Percentiles rank a stretch among this genome's conserved stretches.
Evolutionary conservation across 2,329 filamentous ascomycete genomes (phyloP).

Genomic region (Chaetoscypha palmicola): DNA sequence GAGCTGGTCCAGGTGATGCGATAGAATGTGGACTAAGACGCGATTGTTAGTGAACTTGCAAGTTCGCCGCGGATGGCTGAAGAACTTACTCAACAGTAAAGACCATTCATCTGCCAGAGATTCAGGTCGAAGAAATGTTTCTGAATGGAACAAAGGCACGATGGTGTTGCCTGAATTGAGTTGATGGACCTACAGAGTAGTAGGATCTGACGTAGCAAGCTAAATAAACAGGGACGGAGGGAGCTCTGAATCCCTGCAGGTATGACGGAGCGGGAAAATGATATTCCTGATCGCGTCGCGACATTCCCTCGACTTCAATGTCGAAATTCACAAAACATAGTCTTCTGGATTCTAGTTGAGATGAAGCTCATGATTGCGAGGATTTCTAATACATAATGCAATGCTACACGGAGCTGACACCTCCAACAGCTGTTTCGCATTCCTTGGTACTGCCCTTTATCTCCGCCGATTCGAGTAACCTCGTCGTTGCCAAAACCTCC

Average conservation of each 20-base stretch:
- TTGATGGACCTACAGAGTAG: too few species aligned
- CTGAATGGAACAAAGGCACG: conserved; percentile 1
- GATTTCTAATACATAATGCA: conserved; percentile 57
- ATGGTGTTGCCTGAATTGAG: conserved; percentile 1
- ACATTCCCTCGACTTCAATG: neutral
- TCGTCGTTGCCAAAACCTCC: conserved; percentile 87
- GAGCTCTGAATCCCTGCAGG: neutral
- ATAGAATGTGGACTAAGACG: too few species aligned
- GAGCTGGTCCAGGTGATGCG: too few species aligned
- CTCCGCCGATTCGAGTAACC: conserved; percentile 68
- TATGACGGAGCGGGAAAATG: neutral
- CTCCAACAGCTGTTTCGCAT: conserved; percentile 90
- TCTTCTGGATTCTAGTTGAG: conserved; percentile 4
- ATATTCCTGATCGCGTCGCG: conserved; percentile 3
- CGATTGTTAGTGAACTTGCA: conserved; percentile 2
- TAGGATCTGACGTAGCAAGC: conserved; percentile 14
- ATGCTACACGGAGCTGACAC: conserved; percentile 92
- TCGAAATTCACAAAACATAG: neutral
- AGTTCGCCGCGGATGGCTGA: too few species aligned
- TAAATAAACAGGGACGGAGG: conserved; percentile 10
- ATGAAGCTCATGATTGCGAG: conserved; percentile 9
- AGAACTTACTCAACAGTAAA: neutral
- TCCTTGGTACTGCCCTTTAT: conserved; percentile 74
- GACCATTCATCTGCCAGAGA: neutral
- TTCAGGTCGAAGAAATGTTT: neutral